A percentile compares a stretch with the other conserved stretches of the same genome.
Evolutionary conservation across 2,329 filamentous ascomycete genomes (phyloP).

Genomic region (Ploettnerulaceae sp.): DNA sequence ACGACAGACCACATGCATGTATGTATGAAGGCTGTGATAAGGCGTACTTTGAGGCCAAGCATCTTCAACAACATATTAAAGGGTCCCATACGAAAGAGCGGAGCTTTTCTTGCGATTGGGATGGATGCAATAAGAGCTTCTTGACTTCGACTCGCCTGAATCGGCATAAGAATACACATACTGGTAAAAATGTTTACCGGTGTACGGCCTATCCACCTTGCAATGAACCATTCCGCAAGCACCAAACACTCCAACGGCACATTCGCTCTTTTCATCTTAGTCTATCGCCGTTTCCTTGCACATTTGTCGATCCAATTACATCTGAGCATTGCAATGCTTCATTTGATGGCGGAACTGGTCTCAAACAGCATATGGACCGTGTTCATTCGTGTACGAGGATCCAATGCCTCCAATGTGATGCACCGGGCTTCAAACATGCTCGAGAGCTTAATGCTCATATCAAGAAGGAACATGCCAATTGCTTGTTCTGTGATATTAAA

Average conservation of each 20-base stretch:
- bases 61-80: slow-evolving; percentile 80
- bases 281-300: slow-evolving; percentile 67
- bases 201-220: slow-evolving; percentile 69
- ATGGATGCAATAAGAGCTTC: slow-evolving; percentile 74
- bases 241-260: slow-evolving; percentile 79
- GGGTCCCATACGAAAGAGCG: slow-evolving; percentile 70
- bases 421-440: slow-evolving; percentile 61
- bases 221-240: slow-evolving; percentile 77
- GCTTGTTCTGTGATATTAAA: slow-evolving; percentile 66
- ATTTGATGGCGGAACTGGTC: slow-evolving; percentile 67
- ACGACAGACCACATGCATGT: slow-evolving; percentile 76
- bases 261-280: slow-evolving; percentile 71
- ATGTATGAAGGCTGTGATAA: slow-evolving; percentile 68
- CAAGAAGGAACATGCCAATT: slow-evolving; percentile 67
- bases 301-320: slow-evolving; percentile 48
- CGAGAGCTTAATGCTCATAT: slow-evolving; percentile 69
- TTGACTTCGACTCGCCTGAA: slow-evolving; percentile 73
- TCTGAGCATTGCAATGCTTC: slow-evolving; percentile 56
- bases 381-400: slow-evolving; percentile 67
- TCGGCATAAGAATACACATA: slow-evolving; percentile 73
- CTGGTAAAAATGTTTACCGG: slow-evolving; percentile 68
- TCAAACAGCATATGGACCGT: slow-evolving; percentile 66
- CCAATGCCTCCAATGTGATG: slow-evolving; percentile 70
- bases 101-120: slow-evolving; percentile 65
- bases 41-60: slow-evolving; percentile 79